phyloP scores from a whole-genome alignment of 495 filamentous ascomycete species.

The Hypoxylon trugodes region DNA sequence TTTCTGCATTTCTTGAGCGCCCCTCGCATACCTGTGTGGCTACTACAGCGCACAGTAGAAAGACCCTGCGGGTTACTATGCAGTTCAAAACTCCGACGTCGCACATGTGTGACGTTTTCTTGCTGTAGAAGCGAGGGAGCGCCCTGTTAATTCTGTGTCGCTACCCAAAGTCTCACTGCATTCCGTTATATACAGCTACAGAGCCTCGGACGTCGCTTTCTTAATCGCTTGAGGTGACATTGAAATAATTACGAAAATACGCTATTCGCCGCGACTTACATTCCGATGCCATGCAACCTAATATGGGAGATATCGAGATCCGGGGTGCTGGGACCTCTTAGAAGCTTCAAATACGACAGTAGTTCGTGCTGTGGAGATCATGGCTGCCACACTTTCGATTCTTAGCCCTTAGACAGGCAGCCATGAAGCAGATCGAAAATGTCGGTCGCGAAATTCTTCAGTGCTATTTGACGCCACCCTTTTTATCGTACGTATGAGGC shows the following conservation, averaged over 20 bases:
- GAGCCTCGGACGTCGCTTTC: conserved; percentile 31
- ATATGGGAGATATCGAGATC: conserved; percentile 40
- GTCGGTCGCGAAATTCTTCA: conserved; percentile 14
- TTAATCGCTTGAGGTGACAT: conserved; percentile 17
- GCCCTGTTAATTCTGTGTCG: conserved; percentile 22
- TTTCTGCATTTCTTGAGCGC: neutral
- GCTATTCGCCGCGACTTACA: conserved; percentile 29
- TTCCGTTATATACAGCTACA: conserved; percentile 9
- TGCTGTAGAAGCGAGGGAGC: conserved; percentile 20
- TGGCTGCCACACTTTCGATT: conserved; percentile 14
- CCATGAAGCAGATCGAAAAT: conserved; percentile 4
- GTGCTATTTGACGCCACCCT: conserved; percentile 21
- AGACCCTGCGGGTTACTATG: conserved; percentile 33
- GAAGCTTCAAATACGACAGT: conserved; percentile 18
- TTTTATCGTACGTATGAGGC: conserved; percentile 24
- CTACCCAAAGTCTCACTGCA: conserved; percentile 45
- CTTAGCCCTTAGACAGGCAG: conserved; percentile 12
- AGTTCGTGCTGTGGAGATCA: conserved; percentile 24
- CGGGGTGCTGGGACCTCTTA: conserved; percentile 38
- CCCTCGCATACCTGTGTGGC: conserved; percentile 6
- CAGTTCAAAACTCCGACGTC: conserved; percentile 39
- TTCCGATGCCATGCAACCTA: conserved; percentile 35
- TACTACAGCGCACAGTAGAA: conserved; percentile 15
- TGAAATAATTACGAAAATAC: conserved; percentile 17
- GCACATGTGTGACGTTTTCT: conserved; percentile 21